Conservation (phyloP, 2,329 filamentous ascomycete genomes). For the Colletotrichum limetticola region DNA sequence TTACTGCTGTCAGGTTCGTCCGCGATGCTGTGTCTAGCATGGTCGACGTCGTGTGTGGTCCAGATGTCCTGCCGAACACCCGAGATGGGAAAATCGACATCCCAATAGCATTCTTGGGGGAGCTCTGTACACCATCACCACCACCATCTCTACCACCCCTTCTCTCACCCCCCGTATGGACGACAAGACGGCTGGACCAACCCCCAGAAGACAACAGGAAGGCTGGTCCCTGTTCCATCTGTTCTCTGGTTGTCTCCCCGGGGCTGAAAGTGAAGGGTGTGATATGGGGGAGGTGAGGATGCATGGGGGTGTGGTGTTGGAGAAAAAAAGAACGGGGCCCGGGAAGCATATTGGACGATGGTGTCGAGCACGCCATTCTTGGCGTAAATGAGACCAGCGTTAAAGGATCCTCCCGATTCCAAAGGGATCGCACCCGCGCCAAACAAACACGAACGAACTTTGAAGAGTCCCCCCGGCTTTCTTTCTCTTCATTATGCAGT, state of each 20-base stretch:
- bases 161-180: not conserved
- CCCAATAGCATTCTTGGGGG: conserved; percentile 3
- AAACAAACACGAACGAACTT: conserved; percentile 15
- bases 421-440: conserved; percentile 11
- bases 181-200: not conserved
- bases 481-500: not conserved
- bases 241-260: not conserved
- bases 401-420: conserved; percentile 16
- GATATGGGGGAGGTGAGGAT: not conserved
- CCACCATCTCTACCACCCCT: not conserved
- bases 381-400: conserved; percentile 33
- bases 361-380: conserved; percentile 35
- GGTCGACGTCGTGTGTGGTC: conserved; percentile 2
- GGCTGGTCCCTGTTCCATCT: conserved; percentile 2
- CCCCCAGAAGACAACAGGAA: not conserved
- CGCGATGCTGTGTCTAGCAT: conserved; percentile 21
- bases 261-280: not conserved
- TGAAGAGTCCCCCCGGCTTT: not conserved
- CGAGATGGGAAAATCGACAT: conserved; percentile 17
- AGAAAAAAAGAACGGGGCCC: conserved; percentile 17
- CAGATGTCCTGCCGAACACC: conserved; percentile 28
- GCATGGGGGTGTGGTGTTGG: not conserved
- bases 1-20: conserved; percentile 9
- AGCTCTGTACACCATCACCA: not conserved
- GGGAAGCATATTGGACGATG: conserved; percentile 33